Percentiles rank a stretch among this genome's conserved stretches.
Evolutionary conservation across 352 stramenopile genomes (phyloP).

Genomic region (Globisporangium okanoganense): DNA sequence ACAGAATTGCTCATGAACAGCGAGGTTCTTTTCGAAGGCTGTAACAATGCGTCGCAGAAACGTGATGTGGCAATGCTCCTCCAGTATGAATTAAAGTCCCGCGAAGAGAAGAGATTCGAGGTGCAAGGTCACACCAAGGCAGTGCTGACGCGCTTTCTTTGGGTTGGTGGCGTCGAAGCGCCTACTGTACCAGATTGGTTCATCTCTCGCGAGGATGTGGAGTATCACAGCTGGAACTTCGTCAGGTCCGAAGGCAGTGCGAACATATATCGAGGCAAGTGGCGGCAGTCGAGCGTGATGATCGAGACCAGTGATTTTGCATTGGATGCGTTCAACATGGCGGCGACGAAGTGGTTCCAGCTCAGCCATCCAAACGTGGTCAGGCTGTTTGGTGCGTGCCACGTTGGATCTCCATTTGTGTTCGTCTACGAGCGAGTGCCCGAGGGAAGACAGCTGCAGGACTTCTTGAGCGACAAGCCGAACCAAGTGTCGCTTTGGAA

Average conservation of each 20-base stretch:
- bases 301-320: not conserved
- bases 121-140: too few species aligned
- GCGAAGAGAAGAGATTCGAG: too few species aligned
- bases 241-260: not conserved
- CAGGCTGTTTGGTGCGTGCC: not conserved
- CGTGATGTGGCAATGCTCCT: too few species aligned
- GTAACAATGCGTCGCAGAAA: too few species aligned
- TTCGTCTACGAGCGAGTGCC: not conserved
- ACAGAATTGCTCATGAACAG: too few species aligned
- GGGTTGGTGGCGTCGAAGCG: conserved; percentile 23
- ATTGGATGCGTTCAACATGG: too few species aligned
- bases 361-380: not conserved
- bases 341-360: not conserved
- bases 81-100: too few species aligned
- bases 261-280: not conserved
- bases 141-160: conserved; percentile 25
- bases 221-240: not conserved
- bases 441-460: not conserved
- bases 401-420: not conserved
- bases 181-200: conserved; percentile 1
- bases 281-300: not conserved
- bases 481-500: not conserved
- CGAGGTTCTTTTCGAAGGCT: too few species aligned
- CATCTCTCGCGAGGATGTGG: not conserved
- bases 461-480: not conserved